Evolutionary conservation across 345 rosid genomes (phyloP).

Genomic region (Eucalyptus urophylla): DNA sequence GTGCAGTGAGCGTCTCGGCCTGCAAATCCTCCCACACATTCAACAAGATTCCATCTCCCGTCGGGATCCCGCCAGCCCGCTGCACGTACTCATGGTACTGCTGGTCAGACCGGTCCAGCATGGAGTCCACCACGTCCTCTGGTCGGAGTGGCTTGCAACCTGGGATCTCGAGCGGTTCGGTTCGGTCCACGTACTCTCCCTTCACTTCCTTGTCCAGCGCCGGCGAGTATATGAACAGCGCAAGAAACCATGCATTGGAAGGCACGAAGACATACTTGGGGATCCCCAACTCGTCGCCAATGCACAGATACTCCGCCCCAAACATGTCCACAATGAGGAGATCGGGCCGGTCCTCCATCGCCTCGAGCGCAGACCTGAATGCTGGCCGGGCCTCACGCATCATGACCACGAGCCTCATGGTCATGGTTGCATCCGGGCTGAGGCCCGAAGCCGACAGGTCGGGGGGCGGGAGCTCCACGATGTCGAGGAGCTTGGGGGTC

Average conservation of each 20-base stretch:
- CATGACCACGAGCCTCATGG: neutral
- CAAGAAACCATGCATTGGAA: constrained; percentile 41
- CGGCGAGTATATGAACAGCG: constrained; percentile 16
- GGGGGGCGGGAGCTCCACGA: constrained; percentile 14
- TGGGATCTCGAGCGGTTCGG: constrained; percentile 29
- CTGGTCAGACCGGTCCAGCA: constrained; percentile 6
- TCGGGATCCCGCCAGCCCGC: constrained; percentile 1
- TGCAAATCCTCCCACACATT: constrained; percentile 57
- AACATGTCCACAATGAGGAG: neutral
- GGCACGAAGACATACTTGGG: constrained; percentile 17
- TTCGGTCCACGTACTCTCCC: constrained; percentile 18
- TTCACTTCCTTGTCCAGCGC: constrained; percentile 12
- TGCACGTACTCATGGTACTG: constrained; percentile 3
- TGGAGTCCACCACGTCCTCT: constrained; percentile 21
- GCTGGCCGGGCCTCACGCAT: constrained; percentile 26
- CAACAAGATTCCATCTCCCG: constrained; percentile 40
- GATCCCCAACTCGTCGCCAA: constrained; percentile 26
- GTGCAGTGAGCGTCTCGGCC: constrained; percentile 17
- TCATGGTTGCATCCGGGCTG: constrained; percentile 3
- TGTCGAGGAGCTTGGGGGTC: constrained; percentile 1
- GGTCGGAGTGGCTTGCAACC: constrained; percentile 40
- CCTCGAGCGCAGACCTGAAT: constrained; percentile 15
- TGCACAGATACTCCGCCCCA: constrained; percentile 5
- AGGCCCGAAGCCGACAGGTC: constrained; percentile 13
- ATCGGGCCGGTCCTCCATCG: constrained; percentile 16